phyloP scores from a whole-genome alignment of 2,329 filamentous ascomycete species.

The Penicillium occitanis region DNA sequence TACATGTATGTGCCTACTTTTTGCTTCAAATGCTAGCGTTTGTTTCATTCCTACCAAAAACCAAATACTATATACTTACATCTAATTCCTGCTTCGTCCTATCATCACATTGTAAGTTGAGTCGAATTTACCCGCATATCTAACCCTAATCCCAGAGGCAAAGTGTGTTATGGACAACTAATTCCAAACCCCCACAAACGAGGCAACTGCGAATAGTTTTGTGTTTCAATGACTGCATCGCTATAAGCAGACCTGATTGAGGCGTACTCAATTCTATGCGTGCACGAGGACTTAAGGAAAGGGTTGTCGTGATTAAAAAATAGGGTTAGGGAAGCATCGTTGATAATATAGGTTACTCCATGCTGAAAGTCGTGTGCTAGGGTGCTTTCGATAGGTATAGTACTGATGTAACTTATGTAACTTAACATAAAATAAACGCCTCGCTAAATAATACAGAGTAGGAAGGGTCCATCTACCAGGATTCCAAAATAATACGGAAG shows the following conservation, averaged over 20 bases:
- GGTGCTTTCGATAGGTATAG: background rate
- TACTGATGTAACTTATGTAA: background rate
- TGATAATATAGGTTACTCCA: background rate
- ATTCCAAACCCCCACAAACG: background rate
- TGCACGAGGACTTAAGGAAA: background rate
- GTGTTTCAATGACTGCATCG: background rate
- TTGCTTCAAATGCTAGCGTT: too few species aligned
- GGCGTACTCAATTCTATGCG: background rate
- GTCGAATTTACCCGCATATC: background rate
- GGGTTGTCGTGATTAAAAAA: background rate
- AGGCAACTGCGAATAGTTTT: background rate
- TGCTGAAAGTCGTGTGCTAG: background rate
- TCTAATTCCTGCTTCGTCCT: too few species aligned
- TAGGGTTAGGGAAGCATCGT: background rate
- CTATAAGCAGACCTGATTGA: background rate
- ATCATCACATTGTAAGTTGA: background rate
- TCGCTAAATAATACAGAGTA: background rate
- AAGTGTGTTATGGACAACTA: background rate
- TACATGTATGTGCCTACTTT: too few species aligned
- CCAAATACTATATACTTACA: too few species aligned
- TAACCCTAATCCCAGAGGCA: background rate
- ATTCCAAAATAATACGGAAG: background rate
- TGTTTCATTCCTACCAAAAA: too few species aligned
- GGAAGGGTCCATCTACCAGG: too few species aligned
- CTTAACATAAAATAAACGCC: background rate